Evolutionary conservation across 176 grass and related monocot species (phyloP).

Genomic region (Cenchrus americanus): DNA sequence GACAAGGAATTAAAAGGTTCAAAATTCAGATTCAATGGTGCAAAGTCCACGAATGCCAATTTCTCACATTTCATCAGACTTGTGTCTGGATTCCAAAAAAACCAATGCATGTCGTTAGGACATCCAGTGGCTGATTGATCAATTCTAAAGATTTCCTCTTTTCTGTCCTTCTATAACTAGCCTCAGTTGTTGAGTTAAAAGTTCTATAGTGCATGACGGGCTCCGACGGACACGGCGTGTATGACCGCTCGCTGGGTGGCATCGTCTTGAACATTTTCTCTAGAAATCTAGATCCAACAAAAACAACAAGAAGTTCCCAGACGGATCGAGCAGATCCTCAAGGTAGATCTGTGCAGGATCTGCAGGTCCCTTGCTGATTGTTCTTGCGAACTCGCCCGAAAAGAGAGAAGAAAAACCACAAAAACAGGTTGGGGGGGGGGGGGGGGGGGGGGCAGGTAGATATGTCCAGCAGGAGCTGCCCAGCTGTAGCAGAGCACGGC

Average conservation of each 20-base stretch:
- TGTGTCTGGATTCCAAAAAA: neutral
- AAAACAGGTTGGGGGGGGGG: neutral
- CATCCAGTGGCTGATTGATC: neutral
- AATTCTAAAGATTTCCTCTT: neutral
- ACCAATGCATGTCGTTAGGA: neutral
- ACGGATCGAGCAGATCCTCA: slow-evolving; percentile 19
- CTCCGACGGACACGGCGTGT: slow-evolving; percentile 69
- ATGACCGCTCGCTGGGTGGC: slow-evolving; percentile 81
- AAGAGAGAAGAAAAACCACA: slow-evolving; percentile 8
- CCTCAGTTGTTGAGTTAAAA: neutral
- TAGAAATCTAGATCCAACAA: slow-evolving; percentile 37
- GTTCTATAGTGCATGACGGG: slow-evolving; percentile 48
- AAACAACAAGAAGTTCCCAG: slow-evolving; percentile 49
- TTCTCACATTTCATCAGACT: slow-evolving; percentile 12
- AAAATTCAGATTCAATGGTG: slow-evolving; percentile 16
- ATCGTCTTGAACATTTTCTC: slow-evolving; percentile 86
- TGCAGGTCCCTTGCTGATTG: slow-evolving; percentile 45
- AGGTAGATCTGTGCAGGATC: slow-evolving; percentile 34
- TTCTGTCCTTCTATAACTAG: neutral
- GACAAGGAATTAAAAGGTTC: slow-evolving; percentile 35
- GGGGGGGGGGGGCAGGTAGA: slow-evolving; percentile 9
- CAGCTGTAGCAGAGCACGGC: no score
- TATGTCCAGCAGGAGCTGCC: neutral
- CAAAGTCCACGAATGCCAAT: neutral
- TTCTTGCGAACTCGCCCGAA: slow-evolving; percentile 60